Percentiles rank a stretch among this genome's conserved stretches.
phyloP scores from a whole-genome alignment of 768 basidiomycete species.

The Xerocomus spinulosus region DNA sequence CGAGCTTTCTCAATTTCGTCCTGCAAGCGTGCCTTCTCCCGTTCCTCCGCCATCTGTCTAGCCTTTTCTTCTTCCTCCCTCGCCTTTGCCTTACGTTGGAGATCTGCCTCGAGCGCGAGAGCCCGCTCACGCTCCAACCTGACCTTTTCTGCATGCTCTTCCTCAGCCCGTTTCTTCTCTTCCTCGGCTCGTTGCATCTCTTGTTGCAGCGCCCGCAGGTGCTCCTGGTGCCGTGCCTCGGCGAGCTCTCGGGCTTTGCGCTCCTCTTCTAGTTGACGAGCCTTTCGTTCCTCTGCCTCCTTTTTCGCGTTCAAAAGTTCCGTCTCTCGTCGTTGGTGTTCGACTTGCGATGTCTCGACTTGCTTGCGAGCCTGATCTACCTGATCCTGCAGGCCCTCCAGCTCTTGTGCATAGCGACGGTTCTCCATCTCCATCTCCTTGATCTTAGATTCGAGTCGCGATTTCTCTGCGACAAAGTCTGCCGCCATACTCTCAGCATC shows the following conservation, averaged over 20 bases:
- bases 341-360: conserved; percentile 24
- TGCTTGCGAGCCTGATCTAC: conserved; percentile 26
- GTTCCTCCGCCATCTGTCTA: conserved; percentile 22
- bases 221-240: conserved; percentile 28
- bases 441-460: conserved; percentile 28
- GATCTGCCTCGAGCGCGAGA: conserved; percentile 27
- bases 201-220: conserved; percentile 24
- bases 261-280: conserved; percentile 29
- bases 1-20: conserved; percentile 26
- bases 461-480: conserved; percentile 37
- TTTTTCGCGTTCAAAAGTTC: conserved; percentile 25
- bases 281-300: conserved; percentile 27
- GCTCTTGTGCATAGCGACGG: conserved; percentile 10
- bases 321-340: conserved; percentile 25
- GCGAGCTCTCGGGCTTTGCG: conserved; percentile 25
- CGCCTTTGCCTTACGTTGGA: conserved; percentile 23
- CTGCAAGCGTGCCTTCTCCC: conserved; percentile 27
- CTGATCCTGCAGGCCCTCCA: conserved; percentile 27
- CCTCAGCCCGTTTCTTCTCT: conserved; percentile 18
- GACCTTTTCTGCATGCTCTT: conserved; percentile 26
- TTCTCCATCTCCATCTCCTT: conserved; percentile 26
- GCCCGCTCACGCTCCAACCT: conserved; percentile 27
- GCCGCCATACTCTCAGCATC: conserved; percentile 40
- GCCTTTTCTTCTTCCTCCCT: conserved; percentile 25
- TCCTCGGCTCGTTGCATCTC: conserved; percentile 25